Evolutionary conservation across 768 basidiomycete species (phyloP), one percentile per base, ranked within the genome.

Genomic region (Phylloporus rhodoxanthus): DNA sequence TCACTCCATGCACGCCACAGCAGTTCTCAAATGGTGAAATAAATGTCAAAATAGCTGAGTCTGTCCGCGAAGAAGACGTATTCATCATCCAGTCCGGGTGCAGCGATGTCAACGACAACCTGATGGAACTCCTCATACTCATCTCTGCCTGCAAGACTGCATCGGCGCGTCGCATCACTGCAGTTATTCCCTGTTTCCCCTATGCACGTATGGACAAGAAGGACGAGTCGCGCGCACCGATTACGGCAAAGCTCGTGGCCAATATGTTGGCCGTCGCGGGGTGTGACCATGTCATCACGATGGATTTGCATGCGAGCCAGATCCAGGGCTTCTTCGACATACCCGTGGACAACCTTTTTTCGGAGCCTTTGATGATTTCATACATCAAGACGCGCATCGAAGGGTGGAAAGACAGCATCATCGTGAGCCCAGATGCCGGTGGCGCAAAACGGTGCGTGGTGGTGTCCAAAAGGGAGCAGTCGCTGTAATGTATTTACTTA

Each of bases 291-390:
- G 87, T 99, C 62, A 97, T 99, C 58, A 97, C 95, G n/a, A 95
- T 98, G 87, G 94, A 98, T 68, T 73, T 98, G 44, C 95, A 97
- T 63, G 94, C 95, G 36, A 88, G 87, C 60, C 95, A 98, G 72
- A 98, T 97, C 52, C 95, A 98, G 65, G 95, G 95, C 7, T 98
- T 98, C 75, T 98, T 98, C 67, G 93, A 97, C 68, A 91, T 98
- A 57, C 95, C 95, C 8, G 94, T 96, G 23, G 95, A 98, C 72
- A 98, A 98, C 67, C 76, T 98, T 39, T 98, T 87, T 72, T 93
- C 91, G 32, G 95, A 99, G 67, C 92, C 96, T 2, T 75, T 94
- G 52, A 95, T 97, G 88, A 76, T 96, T 55, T 75, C 86, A 15
- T 97, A 92, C 71, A 92, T 99, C 70, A 91, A 92, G 70, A 76